These are phyloP conservation scores for Fusarium domesticum DNA, from an alignment of 2,329 filamentous ascomycete species.

Conservation along the genomic window DNA sequence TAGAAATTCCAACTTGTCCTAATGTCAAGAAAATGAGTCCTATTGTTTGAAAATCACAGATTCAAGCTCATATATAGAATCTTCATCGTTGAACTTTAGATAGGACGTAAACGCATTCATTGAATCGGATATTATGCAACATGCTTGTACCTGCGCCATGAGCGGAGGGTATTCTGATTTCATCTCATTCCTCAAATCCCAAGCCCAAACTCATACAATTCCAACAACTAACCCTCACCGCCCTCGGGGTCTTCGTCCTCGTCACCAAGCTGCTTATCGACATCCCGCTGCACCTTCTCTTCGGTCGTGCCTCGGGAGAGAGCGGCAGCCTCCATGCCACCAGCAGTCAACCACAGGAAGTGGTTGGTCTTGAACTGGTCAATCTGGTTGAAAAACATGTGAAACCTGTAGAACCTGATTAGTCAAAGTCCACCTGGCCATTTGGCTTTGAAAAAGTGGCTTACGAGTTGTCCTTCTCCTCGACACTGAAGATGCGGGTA, in stretches of 20 bases:
- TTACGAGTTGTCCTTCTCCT: conserved; percentile 83
- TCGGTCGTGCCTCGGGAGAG: conserved; percentile 29
- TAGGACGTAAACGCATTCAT: too few relatives aligned
- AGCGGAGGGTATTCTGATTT: background rate
- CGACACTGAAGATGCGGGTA: conserved; percentile 82
- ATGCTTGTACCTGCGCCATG: background rate
- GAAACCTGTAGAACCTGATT: conserved; percentile 53
- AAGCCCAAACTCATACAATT: conserved; percentile 4
- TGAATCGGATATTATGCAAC: background rate
- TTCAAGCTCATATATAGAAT: too few relatives aligned
- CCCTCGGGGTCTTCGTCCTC: conserved; percentile 51
- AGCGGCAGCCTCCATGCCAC: conserved; percentile 61
- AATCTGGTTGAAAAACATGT: conserved; percentile 75
- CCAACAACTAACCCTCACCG: conserved; percentile 44
- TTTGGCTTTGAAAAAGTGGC: conserved; percentile 40
- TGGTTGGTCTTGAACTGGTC: conserved; percentile 70
- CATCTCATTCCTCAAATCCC: background rate
- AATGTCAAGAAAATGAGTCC: too few relatives aligned
- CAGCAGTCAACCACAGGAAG: conserved; percentile 72
- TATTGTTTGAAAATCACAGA: too few relatives aligned
- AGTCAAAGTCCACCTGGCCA: conserved; percentile 6
- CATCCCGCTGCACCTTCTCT: conserved; percentile 40
- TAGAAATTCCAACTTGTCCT: too few relatives aligned
- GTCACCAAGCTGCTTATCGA: conserved; percentile 50
- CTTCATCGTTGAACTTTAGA: too few relatives aligned